Percentiles rank a stretch among this genome's conserved stretches.
phyloP scores from a whole-genome alignment of 2,329 filamentous ascomycete genomes.

The Trichoderma atrobrunneum region DNA sequence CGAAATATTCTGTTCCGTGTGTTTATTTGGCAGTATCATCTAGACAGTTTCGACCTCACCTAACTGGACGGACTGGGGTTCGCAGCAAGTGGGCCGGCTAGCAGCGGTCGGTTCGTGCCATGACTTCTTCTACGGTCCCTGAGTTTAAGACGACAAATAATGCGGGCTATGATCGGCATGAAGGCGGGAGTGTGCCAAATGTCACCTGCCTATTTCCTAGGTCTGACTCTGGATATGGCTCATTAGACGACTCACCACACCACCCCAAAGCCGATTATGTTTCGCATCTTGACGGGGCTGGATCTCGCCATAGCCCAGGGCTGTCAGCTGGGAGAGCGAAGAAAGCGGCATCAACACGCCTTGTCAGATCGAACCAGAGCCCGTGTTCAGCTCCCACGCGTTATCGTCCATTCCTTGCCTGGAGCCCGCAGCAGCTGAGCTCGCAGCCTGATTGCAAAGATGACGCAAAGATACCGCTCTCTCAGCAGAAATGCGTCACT shows the following conservation, averaged over 20 bases:
- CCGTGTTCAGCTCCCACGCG: not conserved
- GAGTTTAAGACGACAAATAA: slow-evolving; percentile 5
- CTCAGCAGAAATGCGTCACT: not conserved
- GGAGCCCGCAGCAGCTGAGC: slow-evolving; percentile 13
- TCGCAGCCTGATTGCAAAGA: not conserved
- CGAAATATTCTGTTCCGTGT: not conserved
- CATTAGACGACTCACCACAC: slow-evolving; percentile 23
- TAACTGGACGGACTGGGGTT: not conserved
- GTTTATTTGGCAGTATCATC: not conserved
- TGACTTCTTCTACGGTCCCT: slow-evolving; percentile 6
- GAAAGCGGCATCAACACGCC: not conserved
- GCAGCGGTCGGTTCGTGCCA: slow-evolving; percentile 1
- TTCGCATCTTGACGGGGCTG: slow-evolving; percentile 16
- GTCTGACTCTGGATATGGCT: slow-evolving; percentile 32
- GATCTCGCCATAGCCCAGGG: slow-evolving; percentile 5
- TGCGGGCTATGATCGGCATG: not conserved
- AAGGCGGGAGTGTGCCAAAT: not conserved
- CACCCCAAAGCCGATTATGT: not conserved
- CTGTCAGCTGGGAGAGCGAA: not conserved
- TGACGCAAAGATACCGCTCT: not conserved
- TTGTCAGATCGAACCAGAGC: not conserved
- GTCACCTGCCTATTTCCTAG: slow-evolving; percentile 22
- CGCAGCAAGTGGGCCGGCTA: not conserved
- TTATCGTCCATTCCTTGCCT: not conserved
- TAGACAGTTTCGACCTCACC: not conserved